phyloP scores from a whole-genome alignment of 139 green algal species.

The Tetraselmis striata region DNA sequence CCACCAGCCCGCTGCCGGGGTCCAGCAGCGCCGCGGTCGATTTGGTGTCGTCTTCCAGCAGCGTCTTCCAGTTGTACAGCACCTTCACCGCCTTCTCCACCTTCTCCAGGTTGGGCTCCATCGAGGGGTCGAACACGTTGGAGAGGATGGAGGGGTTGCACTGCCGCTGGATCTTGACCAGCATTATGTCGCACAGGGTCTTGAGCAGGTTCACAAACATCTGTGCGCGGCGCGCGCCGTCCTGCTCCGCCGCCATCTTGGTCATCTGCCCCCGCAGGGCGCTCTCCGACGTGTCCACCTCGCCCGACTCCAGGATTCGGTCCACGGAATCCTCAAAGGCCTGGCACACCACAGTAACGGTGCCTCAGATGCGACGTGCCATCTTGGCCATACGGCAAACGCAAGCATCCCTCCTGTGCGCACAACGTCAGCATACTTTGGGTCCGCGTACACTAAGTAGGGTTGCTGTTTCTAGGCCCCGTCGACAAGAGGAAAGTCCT shows the following conservation, averaged over 20 bases:
- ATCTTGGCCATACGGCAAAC: too few species aligned
- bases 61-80: not conserved
- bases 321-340: not conserved
- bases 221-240: not conserved
- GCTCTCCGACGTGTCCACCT: not conserved
- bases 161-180: not conserved
- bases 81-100: not conserved
- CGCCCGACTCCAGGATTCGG: not conserved
- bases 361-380: too few species aligned
- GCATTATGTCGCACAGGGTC: not conserved
- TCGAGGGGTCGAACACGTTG: not conserved
- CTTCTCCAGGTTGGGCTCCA: not conserved
- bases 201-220: not conserved
- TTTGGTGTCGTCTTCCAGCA: not conserved
- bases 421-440: too few species aligned
- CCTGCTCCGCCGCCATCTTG: not conserved
- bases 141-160: not conserved
- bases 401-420: too few species aligned
- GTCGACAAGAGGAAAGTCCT: too few species aligned
- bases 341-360: not conserved
- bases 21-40: not conserved
- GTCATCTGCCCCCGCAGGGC: not conserved
- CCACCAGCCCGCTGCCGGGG: not conserved
- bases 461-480: too few species aligned
- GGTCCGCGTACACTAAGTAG: too few species aligned